Evolutionary conservation across 345 rosid species (phyloP).

Genomic region (Corymbia maculata): DNA sequence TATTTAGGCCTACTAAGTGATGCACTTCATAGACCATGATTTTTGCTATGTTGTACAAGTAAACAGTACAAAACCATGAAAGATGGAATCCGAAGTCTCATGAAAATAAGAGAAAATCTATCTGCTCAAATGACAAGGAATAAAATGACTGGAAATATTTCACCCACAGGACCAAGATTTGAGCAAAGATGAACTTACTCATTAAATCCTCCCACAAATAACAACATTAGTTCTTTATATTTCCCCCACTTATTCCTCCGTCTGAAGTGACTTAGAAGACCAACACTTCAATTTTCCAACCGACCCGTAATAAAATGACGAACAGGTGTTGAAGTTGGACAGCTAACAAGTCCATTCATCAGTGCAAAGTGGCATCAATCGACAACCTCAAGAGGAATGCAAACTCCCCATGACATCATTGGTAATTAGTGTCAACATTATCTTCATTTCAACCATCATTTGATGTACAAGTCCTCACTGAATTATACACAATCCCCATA

Average conservation of each 20-base stretch:
- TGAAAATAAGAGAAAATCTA: not conserved
- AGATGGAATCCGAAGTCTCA: not conserved
- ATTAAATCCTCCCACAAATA: not conserved
- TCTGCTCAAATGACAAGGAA: not conserved
- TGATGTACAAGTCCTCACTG: not conserved
- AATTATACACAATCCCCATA: not conserved
- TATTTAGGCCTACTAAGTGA: not conserved
- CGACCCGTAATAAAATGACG: accelerated
- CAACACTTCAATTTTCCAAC: not conserved
- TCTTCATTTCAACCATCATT: not conserved
- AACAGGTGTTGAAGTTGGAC: not conserved
- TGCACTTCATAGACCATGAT: not conserved
- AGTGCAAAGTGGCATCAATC: not conserved
- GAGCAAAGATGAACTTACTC: not conserved
- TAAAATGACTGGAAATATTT: not conserved
- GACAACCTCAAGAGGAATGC: not conserved
- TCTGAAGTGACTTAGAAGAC: not conserved
- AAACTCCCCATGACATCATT: not conserved
- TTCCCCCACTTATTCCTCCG: not conserved
- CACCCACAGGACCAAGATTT: not conserved
- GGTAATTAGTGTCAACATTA: not conserved
- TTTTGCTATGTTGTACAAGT: not conserved
- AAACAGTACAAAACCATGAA: not conserved
- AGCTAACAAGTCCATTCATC: not conserved
- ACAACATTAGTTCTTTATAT: not conserved